Evolutionary conservation across 306 rosid species (phyloP), one percentile per base, ranked within the genome.

Genomic region (Hippophae gyantsensis): DNA sequence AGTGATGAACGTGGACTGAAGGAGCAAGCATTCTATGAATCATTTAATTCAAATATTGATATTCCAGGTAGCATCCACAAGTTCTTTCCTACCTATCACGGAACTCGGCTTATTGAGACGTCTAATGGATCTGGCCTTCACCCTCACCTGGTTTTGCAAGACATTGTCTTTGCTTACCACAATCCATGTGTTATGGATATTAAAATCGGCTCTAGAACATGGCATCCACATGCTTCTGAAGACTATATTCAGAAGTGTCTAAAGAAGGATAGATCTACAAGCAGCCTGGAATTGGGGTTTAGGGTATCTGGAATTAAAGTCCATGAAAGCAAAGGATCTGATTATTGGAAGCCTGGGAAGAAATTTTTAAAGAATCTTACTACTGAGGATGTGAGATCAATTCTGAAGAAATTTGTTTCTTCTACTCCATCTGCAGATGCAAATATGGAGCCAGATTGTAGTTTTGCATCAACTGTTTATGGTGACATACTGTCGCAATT

Each of bases 131-230:
- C 96, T 14, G 96, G 96, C 7, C 61, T 69, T 26, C 81, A 63
- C 41, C 87, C 78, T 7, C 96, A 87, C 70, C 81, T 90, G 53
- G 74, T 79, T 12, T 54, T 90, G 70, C 60, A 85, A 62, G 84
- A 90, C 56, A 18, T 87, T 44, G 52, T 67, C 54, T 61, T 65
- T 0, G 13, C 6, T 44, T 69, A 27, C 41, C 1, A 0, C 9
- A 72, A 74, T 43, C 95, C 95, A 6, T 70, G 84, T 8, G 40
- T 90, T 6, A 43, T 81, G 10, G 98, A 90, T 59, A n/a, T 83
- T 44, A 90, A 90, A 54, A 87, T 90, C 42, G 96, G 98, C 41
- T 69, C 89, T 23, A 78, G 98, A 26, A 90, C 98, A 42, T 87
- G 98, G 96, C 14, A 78, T 49, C 89, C 81, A 0, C 57, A 73